A percentile compares a stretch with the other conserved stretches of the same genome.
Conservation (phyloP, 192 early-diverging fungal genomes). For the Podila clonocystis region DNA sequence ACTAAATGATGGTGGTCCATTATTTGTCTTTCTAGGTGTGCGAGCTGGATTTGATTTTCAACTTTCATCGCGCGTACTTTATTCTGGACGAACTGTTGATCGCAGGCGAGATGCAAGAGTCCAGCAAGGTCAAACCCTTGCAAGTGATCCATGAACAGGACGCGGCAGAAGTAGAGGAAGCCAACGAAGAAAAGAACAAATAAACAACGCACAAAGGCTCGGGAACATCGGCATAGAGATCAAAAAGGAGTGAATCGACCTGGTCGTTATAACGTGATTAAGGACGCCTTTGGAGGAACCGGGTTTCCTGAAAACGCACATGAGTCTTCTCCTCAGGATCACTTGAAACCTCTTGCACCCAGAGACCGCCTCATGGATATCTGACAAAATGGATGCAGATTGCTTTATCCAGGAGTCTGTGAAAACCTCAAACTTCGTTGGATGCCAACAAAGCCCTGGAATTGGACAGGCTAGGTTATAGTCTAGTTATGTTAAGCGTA, state of each 20-base stretch:
- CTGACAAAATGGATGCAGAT: no score
- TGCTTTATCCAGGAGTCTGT: no score
- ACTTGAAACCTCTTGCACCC: no score
- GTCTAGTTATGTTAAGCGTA: no score
- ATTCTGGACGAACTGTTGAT: constrained; percentile 89
- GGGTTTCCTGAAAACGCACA: no score
- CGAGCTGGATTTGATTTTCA: constrained; percentile 98
- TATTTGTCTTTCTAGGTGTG: constrained; percentile 66
- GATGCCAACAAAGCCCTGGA: no score
- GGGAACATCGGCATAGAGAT: background rate
- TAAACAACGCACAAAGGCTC: background rate
- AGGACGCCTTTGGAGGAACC: no score
- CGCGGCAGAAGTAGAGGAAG: constrained; percentile 76
- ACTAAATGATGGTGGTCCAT: background rate
- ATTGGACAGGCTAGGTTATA: no score
- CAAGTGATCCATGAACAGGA: constrained; percentile 80
- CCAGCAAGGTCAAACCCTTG: constrained; percentile 85
- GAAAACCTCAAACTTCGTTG: no score
- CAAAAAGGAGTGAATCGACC: background rate
- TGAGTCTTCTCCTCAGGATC: no score
- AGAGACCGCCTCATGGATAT: no score
- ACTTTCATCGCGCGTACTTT: constrained; percentile 93
- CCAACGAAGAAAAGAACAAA: constrained; percentile 69
- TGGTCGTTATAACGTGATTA: no score
- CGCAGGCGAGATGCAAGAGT: constrained; percentile 95